phyloP scores from a whole-genome alignment of 2,329 filamentous ascomycete genomes.

The Oidium heveae region DNA sequence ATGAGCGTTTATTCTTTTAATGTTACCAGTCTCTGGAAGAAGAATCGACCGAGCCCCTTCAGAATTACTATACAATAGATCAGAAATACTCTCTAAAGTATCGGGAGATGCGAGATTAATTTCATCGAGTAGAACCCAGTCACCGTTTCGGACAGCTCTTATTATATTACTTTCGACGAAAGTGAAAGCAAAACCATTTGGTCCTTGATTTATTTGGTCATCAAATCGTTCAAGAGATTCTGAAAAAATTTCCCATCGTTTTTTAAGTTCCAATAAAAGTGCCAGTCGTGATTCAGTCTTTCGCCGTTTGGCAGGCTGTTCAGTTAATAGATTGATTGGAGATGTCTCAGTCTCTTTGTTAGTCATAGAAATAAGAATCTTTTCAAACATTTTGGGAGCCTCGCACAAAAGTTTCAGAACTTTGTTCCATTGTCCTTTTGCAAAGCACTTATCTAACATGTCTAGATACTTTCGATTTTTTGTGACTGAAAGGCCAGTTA shows the following conservation, averaged over 20 bases:
- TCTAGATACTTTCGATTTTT: slow-evolving; percentile 76
- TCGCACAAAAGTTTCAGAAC: slow-evolving; percentile 71
- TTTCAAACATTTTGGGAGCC: slow-evolving; percentile 66
- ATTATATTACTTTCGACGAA: slow-evolving; percentile 94
- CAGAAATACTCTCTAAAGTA: slow-evolving; percentile 78
- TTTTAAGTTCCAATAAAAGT: slow-evolving; percentile 28
- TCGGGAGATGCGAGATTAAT: slow-evolving; percentile 92
- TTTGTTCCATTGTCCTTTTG: slow-evolving; percentile 66
- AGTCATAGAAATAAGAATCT: slow-evolving; percentile 32
- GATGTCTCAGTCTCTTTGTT: slow-evolving; percentile 16
- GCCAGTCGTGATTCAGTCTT: slow-evolving; percentile 43
- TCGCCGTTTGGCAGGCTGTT: slow-evolving; percentile 44
- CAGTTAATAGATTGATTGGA: slow-evolving; percentile 17
- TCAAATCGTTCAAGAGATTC: slow-evolving; percentile 54
- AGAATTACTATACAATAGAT: slow-evolving; percentile 52
- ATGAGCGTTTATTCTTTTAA: slow-evolving; percentile 72
- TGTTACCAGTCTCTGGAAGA: slow-evolving; percentile 78
- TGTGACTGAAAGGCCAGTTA: slow-evolving; percentile 60
- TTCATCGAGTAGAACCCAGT: slow-evolving; percentile 93
- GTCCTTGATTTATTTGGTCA: slow-evolving; percentile 46
- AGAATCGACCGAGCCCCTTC: slow-evolving; percentile 57
- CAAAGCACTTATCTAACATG: slow-evolving; percentile 52
- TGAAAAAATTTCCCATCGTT: slow-evolving; percentile 62
- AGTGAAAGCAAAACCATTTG: slow-evolving; percentile 66
- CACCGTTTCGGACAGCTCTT: slow-evolving; percentile 82